Evolutionary conservation across 164 flowering plant species (phyloP).

Genomic region (Houttuynia cordata): DNA sequence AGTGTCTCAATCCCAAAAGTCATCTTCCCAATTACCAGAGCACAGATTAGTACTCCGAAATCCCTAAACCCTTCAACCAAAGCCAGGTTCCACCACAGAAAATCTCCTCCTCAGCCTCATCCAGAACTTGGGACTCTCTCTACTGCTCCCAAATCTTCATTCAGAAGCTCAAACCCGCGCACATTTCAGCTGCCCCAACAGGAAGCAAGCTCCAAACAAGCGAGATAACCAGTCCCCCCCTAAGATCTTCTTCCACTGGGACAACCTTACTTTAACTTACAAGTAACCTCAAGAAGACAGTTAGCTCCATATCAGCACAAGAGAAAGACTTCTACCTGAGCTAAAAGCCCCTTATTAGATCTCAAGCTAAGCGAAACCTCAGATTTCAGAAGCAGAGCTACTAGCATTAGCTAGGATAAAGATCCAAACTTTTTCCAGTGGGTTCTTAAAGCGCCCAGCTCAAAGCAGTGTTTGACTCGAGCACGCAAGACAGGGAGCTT

Average conservation of each 20-base stretch:
- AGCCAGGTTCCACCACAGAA: constrained; percentile 5
- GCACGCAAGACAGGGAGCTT: neutral
- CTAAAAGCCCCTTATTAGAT: neutral
- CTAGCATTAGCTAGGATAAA: too few relatives aligned
- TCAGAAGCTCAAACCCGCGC: neutral
- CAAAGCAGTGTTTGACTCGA: neutral
- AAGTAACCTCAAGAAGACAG: too few relatives aligned
- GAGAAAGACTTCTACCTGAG: too few relatives aligned
- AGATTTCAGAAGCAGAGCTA: neutral
- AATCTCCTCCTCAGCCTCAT: constrained; percentile 6
- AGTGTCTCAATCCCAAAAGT: neutral
- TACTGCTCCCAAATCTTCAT: neutral
- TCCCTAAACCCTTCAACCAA: constrained; percentile 4
- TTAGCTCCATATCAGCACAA: neutral
- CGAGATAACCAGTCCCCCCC: too few relatives aligned
- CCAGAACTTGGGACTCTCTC: constrained; percentile 1
- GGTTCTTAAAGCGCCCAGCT: neutral
- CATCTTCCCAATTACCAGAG: neutral
- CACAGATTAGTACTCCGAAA: neutral
- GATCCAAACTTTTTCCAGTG: neutral
- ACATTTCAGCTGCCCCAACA: neutral
- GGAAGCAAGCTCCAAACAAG: too few relatives aligned
- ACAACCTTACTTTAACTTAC: too few relatives aligned
- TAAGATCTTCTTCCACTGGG: too few relatives aligned
- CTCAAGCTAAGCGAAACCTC: neutral